Evolutionary conservation across 2,329 filamentous ascomycete genomes (phyloP).

Genomic region (Aspergillus ustus): DNA sequence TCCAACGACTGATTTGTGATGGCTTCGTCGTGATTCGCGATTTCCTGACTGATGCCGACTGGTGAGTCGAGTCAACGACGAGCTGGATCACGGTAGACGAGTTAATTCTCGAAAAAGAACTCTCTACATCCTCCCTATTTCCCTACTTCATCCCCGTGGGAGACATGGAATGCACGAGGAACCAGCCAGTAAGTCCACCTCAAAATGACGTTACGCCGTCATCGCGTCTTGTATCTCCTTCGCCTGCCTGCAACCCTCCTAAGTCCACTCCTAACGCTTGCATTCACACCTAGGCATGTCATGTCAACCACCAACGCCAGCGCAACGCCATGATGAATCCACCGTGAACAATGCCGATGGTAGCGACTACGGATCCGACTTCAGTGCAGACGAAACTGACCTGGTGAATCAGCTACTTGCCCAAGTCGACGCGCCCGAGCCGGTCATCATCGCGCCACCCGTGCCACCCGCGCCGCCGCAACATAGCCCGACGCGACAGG

Average conservation of each 20-base stretch:
- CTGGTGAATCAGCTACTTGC: constrained; percentile 57
- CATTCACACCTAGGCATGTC: constrained; percentile 36
- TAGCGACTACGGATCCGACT: constrained; percentile 69
- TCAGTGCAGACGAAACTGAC: constrained; percentile 61
- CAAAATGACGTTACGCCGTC: constrained; percentile 15
- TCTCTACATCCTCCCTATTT: not conserved
- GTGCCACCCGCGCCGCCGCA: not conserved
- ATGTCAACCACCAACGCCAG: constrained; percentile 28
- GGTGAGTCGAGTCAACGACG: not conserved
- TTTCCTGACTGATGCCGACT: not conserved
- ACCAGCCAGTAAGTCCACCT: constrained; percentile 4
- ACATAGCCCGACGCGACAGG: constrained; percentile 27
- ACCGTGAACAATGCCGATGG: constrained; percentile 21
- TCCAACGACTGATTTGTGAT: not conserved
- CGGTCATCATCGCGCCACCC: constrained; percentile 5
- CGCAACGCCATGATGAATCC: constrained; percentile 24
- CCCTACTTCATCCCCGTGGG: not conserved
- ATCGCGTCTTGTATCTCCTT: not conserved
- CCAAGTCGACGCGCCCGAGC: constrained; percentile 41
- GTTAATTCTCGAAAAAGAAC: not conserved
- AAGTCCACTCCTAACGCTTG: not conserved
- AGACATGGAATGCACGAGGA: not conserved
- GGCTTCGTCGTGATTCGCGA: not conserved
- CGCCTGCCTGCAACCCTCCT: not conserved
- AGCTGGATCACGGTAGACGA: not conserved